Evolutionary conservation across 2,329 filamentous ascomycete genomes (phyloP), one percentile per base, ranked within the genome.

Genomic region (Hypoxylon sp.): DNA sequence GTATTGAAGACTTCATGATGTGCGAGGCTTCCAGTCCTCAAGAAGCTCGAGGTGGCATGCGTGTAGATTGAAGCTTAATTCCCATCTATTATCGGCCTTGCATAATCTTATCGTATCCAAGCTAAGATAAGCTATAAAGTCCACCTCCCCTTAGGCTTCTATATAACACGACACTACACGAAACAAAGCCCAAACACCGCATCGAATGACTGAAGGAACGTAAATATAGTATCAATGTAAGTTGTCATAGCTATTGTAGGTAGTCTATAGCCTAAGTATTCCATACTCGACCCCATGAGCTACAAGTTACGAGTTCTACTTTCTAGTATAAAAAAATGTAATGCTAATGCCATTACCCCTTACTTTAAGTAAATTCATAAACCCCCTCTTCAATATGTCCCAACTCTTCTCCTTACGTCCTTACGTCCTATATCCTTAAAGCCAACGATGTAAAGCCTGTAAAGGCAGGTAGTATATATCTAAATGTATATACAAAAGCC

Each of bases 401-500:
- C 37, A 13, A 19, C 29, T 35, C 32, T n/a, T 15, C 19, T 15
- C 8, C 44, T 27, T 21, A 47, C 13, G 11, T 21, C 32, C 31
- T 7, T 37, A 11, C 7, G 27, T 32, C 48, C 35, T n/a, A 37
- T 27, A 27, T 27, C 24, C 24, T 27, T 27, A 2, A 27, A 27
- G 24, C 24, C 24, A 27, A 27, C 5, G 24, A 17, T 39, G 51
- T 54, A 17, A 29, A 47, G 29, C 17, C 39, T 21, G 37, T 32
- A 31, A 47, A 47, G n/a, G 15, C 17, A 42, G 13, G 39, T 44
- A 17, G 39, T 32, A 47, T 56, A 56, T 47, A 56, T 46, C 19
- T 56, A 46, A 13, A 19, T 70, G 71, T 67, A 72, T 68, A 68
- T 57, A 67, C 54, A 42, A 54, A 37, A 57, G 42, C 46, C 3